Conservation (phyloP, 345 rosid genomes). For the Abelmoschus esculentus region DNA sequence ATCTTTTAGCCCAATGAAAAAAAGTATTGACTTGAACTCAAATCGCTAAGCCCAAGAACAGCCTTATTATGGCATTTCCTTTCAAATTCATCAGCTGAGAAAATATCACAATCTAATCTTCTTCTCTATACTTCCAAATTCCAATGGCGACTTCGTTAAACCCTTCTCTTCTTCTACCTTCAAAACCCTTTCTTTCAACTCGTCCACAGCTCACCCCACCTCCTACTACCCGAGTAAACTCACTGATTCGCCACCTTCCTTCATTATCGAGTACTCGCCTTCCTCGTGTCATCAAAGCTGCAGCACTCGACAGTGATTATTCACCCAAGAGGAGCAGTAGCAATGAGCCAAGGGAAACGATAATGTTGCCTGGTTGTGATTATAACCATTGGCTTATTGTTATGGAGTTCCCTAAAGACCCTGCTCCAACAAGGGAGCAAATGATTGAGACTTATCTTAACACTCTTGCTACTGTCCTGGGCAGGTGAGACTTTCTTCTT, state of each 20-base stretch:
- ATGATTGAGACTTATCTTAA: conserved; percentile 91
- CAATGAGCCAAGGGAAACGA: conserved; percentile 76
- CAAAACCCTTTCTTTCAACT: conserved; percentile 20
- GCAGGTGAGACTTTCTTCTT: conserved; percentile 39
- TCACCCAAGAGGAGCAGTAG: conserved; percentile 64
- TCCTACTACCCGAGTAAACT: conserved; percentile 16
- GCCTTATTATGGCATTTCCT: too few species aligned
- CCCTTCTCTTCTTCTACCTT: conserved; percentile 36
- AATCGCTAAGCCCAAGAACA: too few species aligned
- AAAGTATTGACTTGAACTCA: too few species aligned
- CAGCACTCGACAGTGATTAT: conserved; percentile 50
- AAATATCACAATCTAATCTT: too few species aligned
- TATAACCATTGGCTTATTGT: conserved; percentile 95
- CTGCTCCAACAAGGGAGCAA: conserved; percentile 85
- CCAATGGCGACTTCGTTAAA: conserved; percentile 51
- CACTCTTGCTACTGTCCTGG: conserved; percentile 79
- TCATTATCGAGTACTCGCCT: conserved; percentile 13
- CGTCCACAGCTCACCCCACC: not conserved
- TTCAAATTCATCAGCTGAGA: too few species aligned
- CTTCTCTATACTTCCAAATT: conserved; percentile 1
- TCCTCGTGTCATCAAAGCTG: conserved; percentile 29
- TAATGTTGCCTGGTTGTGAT: conserved; percentile 89
- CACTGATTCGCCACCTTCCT: conserved; percentile 15
- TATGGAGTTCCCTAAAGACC: conserved; percentile 93
- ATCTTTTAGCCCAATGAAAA: too few species aligned